phyloP scores from a whole-genome alignment of 2,329 filamentous ascomycete species.

The Helminthosporium solani region DNA sequence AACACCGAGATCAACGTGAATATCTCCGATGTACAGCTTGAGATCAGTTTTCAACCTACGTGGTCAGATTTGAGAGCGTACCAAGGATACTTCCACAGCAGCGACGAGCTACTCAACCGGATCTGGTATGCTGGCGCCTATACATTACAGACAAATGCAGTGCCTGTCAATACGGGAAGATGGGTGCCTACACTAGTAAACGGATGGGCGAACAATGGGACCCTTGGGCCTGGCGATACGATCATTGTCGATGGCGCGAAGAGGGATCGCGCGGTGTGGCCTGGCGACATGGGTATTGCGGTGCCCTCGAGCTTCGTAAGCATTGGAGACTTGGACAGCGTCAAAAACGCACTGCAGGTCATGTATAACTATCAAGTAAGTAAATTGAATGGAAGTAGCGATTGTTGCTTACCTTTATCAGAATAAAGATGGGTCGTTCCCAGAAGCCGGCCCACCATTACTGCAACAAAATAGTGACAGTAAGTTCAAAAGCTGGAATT shows the following conservation, averaged over 20 bases:
- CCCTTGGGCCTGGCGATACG: conserved; percentile 38
- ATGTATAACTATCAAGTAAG: conserved; percentile 47
- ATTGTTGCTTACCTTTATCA: conserved; percentile 6
- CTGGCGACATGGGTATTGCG: conserved; percentile 54
- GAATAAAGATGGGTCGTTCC: conserved; percentile 39
- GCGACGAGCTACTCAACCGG: conserved; percentile 38
- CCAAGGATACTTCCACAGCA: conserved; percentile 39
- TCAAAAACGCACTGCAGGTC: conserved; percentile 50
- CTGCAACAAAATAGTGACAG: conserved; percentile 38
- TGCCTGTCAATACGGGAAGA: conserved; percentile 42
- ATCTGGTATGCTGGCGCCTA: conserved; percentile 57
- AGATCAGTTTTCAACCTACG: conserved; percentile 53
- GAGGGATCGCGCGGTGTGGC: conserved; percentile 47
- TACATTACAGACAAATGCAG: conserved; percentile 52
- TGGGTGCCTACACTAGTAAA: conserved; percentile 30
- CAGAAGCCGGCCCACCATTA: conserved; percentile 44
- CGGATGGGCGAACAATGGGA: conserved; percentile 46
- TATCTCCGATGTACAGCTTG: conserved; percentile 44
- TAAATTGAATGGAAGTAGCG: neutral
- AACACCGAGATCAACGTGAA: conserved; percentile 38
- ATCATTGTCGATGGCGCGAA: conserved; percentile 46
- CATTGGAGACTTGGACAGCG: conserved; percentile 48
- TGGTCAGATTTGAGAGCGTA: conserved; percentile 48
- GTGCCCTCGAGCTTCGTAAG: conserved; percentile 48
- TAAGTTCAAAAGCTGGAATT: conserved; percentile 23